Base-by-base conservation (phyloP, 108 stramenopile species). In the Cyclotella atomus region DNA sequence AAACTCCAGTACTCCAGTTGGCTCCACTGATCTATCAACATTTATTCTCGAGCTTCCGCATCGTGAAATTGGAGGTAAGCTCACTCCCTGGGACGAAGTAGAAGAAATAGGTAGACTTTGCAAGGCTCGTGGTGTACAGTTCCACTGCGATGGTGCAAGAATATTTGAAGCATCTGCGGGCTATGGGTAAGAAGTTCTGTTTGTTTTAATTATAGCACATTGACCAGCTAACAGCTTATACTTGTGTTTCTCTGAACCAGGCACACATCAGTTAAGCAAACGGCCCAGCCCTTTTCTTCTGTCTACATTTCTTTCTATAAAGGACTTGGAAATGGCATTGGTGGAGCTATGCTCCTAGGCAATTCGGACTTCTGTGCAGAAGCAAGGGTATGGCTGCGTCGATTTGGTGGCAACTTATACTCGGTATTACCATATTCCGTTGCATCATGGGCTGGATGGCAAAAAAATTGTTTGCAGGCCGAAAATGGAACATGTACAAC, bases 101-200 rank as follows among this genome's bases (percentile, higher is more conserved):
- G 41, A 63, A 45, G 64, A 66, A 10, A 89, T 93, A 38, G 30
- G 49, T 23, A 17, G 68, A 21, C 52, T 77, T 14, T 89, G 87
- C 41, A 68, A 59, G 15, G 24, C 77, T 2, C 33, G 70, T 16
- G 84, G 75, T 19, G 68, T 92, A 3, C 24, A 61, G n/a, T 86
- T 92, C 56, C 95, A 96, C 67, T 82, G 87, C 32, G 95, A 96
- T 65, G 95, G 95, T 29, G 92, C 95, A 19, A 77, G 95, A 19
- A 84, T 96, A 24, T 93, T 89, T 63, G 92, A 96, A 75, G 91
- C 89, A 19, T 79, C 75, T 27, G 73, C 86, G 4, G 83, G 77
- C 7, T 89, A 87, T 63, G 54, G 63, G 76, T 76, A 32, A 76
- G 69, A 44, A n/a, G 17, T 29, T 28, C 7, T 57, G 24, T 21